phyloP scores from a whole-genome alignment of 495 filamentous ascomycete genomes.

The Parathielavia appendiculata region DNA sequence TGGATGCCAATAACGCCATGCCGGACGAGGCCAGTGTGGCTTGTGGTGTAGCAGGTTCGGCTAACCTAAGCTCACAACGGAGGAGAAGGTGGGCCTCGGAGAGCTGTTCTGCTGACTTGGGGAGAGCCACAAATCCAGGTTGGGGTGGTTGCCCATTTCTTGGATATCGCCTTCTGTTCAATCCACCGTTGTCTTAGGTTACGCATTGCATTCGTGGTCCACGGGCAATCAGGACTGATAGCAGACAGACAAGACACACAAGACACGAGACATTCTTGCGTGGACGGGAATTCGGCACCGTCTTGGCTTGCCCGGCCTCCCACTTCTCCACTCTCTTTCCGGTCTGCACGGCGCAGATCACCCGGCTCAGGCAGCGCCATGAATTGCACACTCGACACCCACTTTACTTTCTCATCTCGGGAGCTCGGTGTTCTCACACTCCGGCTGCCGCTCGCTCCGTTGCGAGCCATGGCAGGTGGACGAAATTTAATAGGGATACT shows the following conservation, averaged over 20 bases:
- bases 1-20: background rate
- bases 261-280: background rate
- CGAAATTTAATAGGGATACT: too few relatives aligned
- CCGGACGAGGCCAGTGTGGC: background rate
- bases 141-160: too few relatives aligned
- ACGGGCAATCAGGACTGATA: too few relatives aligned
- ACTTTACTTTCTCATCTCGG: background rate
- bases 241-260: too few relatives aligned
- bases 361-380: background rate
- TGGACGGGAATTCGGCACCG: background rate
- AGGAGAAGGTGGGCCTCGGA: background rate
- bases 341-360: slow-evolving; percentile 12
- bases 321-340: background rate
- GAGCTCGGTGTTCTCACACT: too few relatives aligned
- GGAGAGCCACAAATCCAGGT: background rate
- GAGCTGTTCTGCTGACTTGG: background rate
- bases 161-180: too few relatives aligned
- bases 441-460: background rate
- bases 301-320: background rate
- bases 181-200: background rate
- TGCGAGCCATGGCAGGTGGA: background rate
- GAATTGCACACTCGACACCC: background rate
- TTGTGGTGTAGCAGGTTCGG: background rate
- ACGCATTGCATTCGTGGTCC: too few relatives aligned
- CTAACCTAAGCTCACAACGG: background rate